Conservation (phyloP, 768 basidiomycete species). For the Leccinum boreale region DNA sequence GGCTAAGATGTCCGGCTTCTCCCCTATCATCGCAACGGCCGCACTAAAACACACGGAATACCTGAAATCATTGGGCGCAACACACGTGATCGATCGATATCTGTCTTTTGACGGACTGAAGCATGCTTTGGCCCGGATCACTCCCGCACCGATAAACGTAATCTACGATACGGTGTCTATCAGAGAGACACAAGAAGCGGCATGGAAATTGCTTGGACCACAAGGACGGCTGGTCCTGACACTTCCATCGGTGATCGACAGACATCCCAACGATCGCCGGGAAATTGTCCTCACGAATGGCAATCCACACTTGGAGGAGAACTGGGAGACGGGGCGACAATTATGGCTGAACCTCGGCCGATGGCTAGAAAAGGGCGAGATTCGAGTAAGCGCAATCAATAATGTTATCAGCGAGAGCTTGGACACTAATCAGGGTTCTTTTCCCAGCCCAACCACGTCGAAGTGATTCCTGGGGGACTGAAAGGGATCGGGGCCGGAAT, state of each 20-base stretch:
- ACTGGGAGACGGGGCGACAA: slow-evolving; percentile 32
- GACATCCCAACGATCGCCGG: slow-evolving; percentile 23
- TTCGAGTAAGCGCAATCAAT: slow-evolving; percentile 22
- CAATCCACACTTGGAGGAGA: slow-evolving; percentile 32
- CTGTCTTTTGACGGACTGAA: slow-evolving; percentile 28
- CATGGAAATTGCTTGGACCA: slow-evolving; percentile 34
- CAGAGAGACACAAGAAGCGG: slow-evolving; percentile 38
- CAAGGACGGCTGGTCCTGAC: slow-evolving; percentile 37
- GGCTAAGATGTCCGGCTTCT: slow-evolving; percentile 40
- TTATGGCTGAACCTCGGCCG: slow-evolving; percentile 26
- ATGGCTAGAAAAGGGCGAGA: slow-evolving; percentile 33
- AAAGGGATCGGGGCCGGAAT: slow-evolving; percentile 41
- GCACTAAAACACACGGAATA: slow-evolving; percentile 35
- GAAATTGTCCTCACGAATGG: slow-evolving; percentile 32
- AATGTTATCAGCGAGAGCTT: neutral
- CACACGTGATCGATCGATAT: slow-evolving; percentile 34
- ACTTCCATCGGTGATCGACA: slow-evolving; percentile 31
- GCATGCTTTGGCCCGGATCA: slow-evolving; percentile 36
- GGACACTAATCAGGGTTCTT: neutral
- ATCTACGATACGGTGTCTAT: slow-evolving; percentile 39
- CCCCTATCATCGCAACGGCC: slow-evolving; percentile 33
- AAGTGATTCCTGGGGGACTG: slow-evolving; percentile 41
- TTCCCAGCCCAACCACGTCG: slow-evolving; percentile 41
- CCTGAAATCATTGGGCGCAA: slow-evolving; percentile 34
- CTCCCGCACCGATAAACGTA: slow-evolving; percentile 31